Evolutionary conservation across 768 basidiomycete species (phyloP).

Genomic region (Xerocomellus dryophilus): DNA sequence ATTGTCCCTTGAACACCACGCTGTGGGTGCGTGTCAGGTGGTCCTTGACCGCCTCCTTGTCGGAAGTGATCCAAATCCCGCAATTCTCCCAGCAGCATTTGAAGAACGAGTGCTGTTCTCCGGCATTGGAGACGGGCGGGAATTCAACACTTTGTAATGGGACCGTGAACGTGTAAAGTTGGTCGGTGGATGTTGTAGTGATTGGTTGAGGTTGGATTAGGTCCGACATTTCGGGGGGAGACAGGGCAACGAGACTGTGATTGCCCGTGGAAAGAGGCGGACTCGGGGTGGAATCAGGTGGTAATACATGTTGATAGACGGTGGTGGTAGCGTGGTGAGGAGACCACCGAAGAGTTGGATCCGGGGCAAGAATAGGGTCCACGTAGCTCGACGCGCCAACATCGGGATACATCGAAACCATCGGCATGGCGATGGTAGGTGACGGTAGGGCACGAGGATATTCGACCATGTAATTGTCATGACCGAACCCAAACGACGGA

Average conservation of each 20-base stretch:
- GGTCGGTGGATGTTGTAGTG: not conserved
- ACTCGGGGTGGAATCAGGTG: not conserved
- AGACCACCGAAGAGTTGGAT: not conserved
- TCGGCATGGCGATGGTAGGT: conserved; percentile 2
- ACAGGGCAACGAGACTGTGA: not conserved
- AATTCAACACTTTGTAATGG: conserved; percentile 6
- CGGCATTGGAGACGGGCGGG: not conserved
- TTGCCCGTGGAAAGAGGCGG: not conserved
- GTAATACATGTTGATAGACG: not conserved
- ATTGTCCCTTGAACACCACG: not conserved
- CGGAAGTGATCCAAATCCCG: conserved; percentile 18
- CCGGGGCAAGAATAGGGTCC: not conserved
- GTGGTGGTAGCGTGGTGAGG: not conserved
- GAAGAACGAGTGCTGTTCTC: conserved; percentile 10
- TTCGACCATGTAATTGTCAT: not conserved
- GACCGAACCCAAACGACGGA: not conserved
- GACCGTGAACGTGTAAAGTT: conserved; percentile 1
- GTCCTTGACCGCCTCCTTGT: conserved; percentile 9
- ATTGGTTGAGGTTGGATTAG: not conserved
- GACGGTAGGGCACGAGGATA: not conserved
- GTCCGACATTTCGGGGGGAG: not conserved
- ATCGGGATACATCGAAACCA: not conserved
- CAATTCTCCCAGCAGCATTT: conserved; percentile 18
- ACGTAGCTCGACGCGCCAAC: not conserved
- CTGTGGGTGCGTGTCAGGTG: conserved; percentile 14